Base-by-base conservation (phyloP, 1,284 basidiomycete species). In the Marasmius oreades region DNA sequence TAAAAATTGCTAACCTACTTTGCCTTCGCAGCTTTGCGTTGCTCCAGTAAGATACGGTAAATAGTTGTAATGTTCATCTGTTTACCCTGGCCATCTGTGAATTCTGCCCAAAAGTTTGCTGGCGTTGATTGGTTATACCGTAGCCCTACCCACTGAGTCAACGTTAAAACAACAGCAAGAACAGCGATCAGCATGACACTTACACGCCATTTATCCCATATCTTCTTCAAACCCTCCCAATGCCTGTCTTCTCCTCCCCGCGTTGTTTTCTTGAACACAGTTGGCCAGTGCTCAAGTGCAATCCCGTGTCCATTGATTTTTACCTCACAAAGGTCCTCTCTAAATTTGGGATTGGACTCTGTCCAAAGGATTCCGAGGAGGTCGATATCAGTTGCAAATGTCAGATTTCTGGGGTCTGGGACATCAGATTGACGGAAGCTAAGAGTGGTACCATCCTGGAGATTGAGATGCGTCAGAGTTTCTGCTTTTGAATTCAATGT, bases 131-230 rank as follows among this genome's bases (percentile, higher is more conserved):
- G 11, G 33, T 45, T 39, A 39, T 47, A 67, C 26, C 57, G 44
- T 18, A 57, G 51, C 3, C 62, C 46, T 10, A 67, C 22, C 46
- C 52, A 58, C 66, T 67, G 34, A 14, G 26, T n/a, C 12, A 34
- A 31, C 34, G 16, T 36, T 36, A 31, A 39, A 57, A 18, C 10
- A 28, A 18, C 47, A n/a, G 22, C 18, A 33, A 33, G 3, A 36
- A 51, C 53, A 37, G 42, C 8, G 42, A 18, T 2, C 20, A 4
- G 51, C 31, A 52, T 22, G 31, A n/a, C 7, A 4, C 52, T 16
- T n/a, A 65, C 65, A 55, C 57, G 59, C 61, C 63, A 65, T 37
- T 63, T 57, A 10, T 36, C 55, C 61, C 63, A 67, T 23, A 47
- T 53, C 8, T 55, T 58, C 43, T 67, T 67, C 47, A 61, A 10